Evolutionary conservation across 352 stramenopile species (phyloP).

Genomic region (Pythium brachiatum): DNA sequence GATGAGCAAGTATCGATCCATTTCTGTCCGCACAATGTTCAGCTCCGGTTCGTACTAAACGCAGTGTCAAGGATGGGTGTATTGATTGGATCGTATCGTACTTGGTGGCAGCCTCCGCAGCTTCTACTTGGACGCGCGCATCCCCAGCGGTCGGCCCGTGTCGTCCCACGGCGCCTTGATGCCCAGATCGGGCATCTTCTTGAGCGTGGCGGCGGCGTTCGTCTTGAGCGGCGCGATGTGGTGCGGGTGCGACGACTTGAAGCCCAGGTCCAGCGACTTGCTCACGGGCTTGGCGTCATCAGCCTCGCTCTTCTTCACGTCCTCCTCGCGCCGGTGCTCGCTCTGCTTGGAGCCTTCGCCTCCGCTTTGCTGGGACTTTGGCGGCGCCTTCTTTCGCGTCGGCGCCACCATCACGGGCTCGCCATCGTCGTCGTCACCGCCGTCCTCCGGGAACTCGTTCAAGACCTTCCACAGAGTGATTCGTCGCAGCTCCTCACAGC

Average conservation of each 20-base stretch:
- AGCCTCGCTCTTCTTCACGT: constrained; percentile 34
- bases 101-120: neutral
- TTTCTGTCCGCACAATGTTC: no score
- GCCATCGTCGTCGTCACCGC: constrained; percentile 35
- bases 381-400: constrained; percentile 23
- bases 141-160: constrained; percentile 60
- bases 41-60: no score
- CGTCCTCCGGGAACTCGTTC: constrained; percentile 55
- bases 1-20: neutral
- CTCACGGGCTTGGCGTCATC: constrained; percentile 32
- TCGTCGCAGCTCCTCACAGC: constrained; percentile 63
- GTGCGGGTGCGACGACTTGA: constrained; percentile 74
- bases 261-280: constrained; percentile 39
- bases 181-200: constrained; percentile 63
- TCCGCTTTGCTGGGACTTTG: constrained; percentile 12
- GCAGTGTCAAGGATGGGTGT: neutral
- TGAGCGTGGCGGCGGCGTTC: constrained; percentile 44
- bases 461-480: constrained; percentile 83
- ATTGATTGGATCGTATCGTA: neutral
- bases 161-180: constrained; percentile 82
- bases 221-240: constrained; percentile 78
- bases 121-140: constrained; percentile 49
- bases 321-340: constrained; percentile 56
- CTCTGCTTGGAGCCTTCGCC: constrained; percentile 51
- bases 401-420: constrained; percentile 32